Base-by-base conservation (phyloP, 1,139 yeast species). In the Yamadazyma taylorii region DNA sequence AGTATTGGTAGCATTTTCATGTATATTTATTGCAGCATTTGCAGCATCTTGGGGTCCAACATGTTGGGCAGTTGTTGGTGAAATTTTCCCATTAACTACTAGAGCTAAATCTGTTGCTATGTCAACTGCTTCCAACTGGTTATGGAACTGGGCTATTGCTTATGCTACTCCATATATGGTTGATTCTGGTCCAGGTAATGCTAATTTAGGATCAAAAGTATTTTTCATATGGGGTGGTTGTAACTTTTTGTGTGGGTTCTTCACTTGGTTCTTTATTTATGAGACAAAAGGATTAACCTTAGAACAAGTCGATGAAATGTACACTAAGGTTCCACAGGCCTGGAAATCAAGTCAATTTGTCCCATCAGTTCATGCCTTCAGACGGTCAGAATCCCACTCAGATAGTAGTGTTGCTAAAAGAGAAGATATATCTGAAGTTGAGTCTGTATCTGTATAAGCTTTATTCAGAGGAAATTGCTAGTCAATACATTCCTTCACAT, bases 31-130 rank as follows among this genome's bases (percentile, higher is more conserved):
- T 47, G 82, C 82, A 74, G 79, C 77, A 66, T 87, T 86, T 58
- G 92, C 95, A 23, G 75, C 85, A 27, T 79, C 94, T 10, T 86
- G 95, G 94, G 95, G 90, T 46, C 90, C 94, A 51, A 77, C 81
- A 53, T 81, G 82, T 32, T 87, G 80, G 78, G 85, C 84, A 36
- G 79, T 85, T 47, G 74, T 81, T 34, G 82, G 92, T 27, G 96
- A 87, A 63, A 70, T 85, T 31, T 86, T 79, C 62, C 90, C 95
- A 37, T 70, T 85, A 47, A 79, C 90, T 53, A 81, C 85, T 47
- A 78, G 92, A 65, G 78, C 90, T 24, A 82, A 84, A 66, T 87
- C 88, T 42, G 84, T 86, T 70, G 81, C 90, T 32, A 65, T 86
- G 36, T 82, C 90, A 36, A 71, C 79, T 30, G 85, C 86, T 19